Evolutionary conservation across 2,329 filamentous ascomycete species (phyloP), one percentile per base, ranked within the genome.

Genomic region (Pyrenochaeta sp.): DNA sequence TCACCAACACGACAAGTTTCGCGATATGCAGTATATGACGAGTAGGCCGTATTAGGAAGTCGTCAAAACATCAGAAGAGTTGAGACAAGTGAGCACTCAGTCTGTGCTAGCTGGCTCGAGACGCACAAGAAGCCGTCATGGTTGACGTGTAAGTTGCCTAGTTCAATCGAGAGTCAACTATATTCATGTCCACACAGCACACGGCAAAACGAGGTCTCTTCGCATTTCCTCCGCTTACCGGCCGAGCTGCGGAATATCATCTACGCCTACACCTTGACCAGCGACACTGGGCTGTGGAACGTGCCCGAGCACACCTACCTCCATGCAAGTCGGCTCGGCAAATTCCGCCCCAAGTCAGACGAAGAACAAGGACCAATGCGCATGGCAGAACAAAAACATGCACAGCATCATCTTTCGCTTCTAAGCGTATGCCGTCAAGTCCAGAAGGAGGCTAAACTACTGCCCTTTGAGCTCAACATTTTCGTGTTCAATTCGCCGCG

Each of bases 191-290:
- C 9, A 27, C 7, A 36, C n/a, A 36, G 33, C 3, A 36, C 33
- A 4, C 33, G n/a, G 2, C 33, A 17, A n/a, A 36, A 36, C 33
- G 7, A 36, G 17, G 7, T 36, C 12, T 36, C n/a, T 3, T 45
- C 42, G 7, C 45, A 35, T 1, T 21, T 55, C 9, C 40, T 56
- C 9, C 32, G 46, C n/a, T 52, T 60, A 11, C 49, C 52, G 5
- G 49, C 20, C 1, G 56, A 60, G 33, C 18, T 60, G 3, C 39
- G 53, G 2, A 56, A 51, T 35, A 21, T 15, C 12, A 54, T 60
- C n/a, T 56, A 56, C 36, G 36, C 33, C 7, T 36, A 36, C 33
- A 17, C n/a, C 12, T 15, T 36, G 12, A 36, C 33, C 33, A 7
- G 12, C 33, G n/a, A 17, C n/a, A 15, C 12, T 17, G n/a, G 14